Evolutionary conservation across 2,329 filamentous ascomycete genomes (phyloP).

Genomic region (Hypoxylon sp.): DNA sequence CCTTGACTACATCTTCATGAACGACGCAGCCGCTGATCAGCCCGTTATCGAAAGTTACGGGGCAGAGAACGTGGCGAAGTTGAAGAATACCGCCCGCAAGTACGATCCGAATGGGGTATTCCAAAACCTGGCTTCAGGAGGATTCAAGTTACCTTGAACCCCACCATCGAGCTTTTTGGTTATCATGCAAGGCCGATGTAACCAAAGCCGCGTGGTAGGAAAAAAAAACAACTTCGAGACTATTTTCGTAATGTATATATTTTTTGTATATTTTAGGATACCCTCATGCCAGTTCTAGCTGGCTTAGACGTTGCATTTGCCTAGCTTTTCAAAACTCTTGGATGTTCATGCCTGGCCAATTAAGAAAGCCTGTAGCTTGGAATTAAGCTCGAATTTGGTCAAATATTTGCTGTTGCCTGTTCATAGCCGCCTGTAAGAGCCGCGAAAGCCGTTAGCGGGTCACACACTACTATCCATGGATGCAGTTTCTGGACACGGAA

Average conservation of each 20-base stretch:
- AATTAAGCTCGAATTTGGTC: neutral
- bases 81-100: constrained; percentile 42
- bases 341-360: constrained; percentile 2
- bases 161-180: constrained; percentile 13
- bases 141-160: constrained; percentile 48
- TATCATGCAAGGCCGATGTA: constrained; percentile 33
- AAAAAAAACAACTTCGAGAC: neutral
- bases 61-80: constrained; percentile 43
- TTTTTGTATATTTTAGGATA: constrained; percentile 26
- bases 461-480: constrained; percentile 8
- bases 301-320: neutral
- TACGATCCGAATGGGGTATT: constrained; percentile 47
- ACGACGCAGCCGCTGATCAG: constrained; percentile 47
- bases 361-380: constrained; percentile 6
- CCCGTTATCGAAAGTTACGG: constrained; percentile 49
- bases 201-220: constrained; percentile 10
- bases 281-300: constrained; percentile 15
- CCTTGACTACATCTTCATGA: constrained; percentile 51
- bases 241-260: constrained; percentile 15
- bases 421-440: neutral
- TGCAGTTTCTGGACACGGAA: constrained; percentile 18
- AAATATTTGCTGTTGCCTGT: neutral
- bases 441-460: constrained; percentile 6
- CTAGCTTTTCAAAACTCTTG: constrained; percentile 7
- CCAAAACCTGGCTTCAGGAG: constrained; percentile 46